Evolutionary conservation across 495 filamentous ascomycete genomes (phyloP), one percentile per base, ranked within the genome.

Genomic region (Tuber melanosporum): DNA sequence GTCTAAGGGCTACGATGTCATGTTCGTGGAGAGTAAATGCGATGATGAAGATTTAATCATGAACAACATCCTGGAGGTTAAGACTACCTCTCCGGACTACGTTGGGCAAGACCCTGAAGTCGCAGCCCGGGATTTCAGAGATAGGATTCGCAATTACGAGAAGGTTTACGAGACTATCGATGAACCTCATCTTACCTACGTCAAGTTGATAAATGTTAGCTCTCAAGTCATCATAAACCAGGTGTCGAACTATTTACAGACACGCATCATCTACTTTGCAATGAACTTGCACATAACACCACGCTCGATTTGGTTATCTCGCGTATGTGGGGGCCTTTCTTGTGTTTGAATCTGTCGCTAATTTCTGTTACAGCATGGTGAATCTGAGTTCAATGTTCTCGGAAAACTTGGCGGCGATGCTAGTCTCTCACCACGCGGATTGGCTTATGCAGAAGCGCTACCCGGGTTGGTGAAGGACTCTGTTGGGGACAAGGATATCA

Each of bases 251-350:
- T 99, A 99, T 83, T 87, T 99, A 49, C 95, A 98, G 83, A 96
- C 93, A 83, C 91, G 95, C 43, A 89, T 99, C 42, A 95, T 98
- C 46, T 99, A 99, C 85, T 99, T 97, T 83, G 90, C 98, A 66
- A 98, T 98, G 91, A 99, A 98, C 83, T 87, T 99, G 41, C 95
- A 99, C 86, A 98, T 99, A 81, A 94, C 93, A 80, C 94, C 94
- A n/a, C 90, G 95, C 39, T 96, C 94, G 14, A 97, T 99, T 81
- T 99, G 95, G 95, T 87, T 99, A 45, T 98, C 95, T 76, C 88
- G 95, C 22, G 94, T 97, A 89, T 84, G 91, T 87, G 57, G 52
- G 17, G 39, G 22, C 12, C 45, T 49, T 3, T 70, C 57, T 5
- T 10, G 42, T 66, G 15, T 39, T 71, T 74, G 70, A 20, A 17